These are phyloP conservation scores for Apophysomyces variabilis DNA, from an alignment of 371 early-diverging fungal species.

Conservation along the genomic window DNA sequence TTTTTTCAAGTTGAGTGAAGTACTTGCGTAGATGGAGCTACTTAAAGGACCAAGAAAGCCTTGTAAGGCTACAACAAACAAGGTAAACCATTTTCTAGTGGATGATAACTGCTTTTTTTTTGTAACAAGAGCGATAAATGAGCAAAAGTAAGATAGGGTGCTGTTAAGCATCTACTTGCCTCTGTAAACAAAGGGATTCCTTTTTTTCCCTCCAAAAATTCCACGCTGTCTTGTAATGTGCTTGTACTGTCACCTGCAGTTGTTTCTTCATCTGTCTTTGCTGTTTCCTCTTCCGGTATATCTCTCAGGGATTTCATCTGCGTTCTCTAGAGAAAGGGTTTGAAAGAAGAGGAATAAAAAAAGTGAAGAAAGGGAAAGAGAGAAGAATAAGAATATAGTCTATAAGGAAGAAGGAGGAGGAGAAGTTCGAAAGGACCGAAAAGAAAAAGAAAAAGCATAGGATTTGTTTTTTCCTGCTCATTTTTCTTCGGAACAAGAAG, in stretches of 20 bases:
- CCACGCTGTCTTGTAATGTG: background rate
- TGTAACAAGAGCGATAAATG: background rate
- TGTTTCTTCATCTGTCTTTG: background rate
- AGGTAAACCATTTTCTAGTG: constrained; percentile 42
- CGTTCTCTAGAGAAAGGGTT: too few relatives aligned
- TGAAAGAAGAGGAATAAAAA: constrained; percentile 9
- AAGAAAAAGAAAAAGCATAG: too few relatives aligned
- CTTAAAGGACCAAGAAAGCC: constrained; percentile 55
- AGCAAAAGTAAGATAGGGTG: background rate
- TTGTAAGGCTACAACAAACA: constrained; percentile 48
- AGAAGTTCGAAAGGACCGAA: too few relatives aligned
- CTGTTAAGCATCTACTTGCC: background rate
- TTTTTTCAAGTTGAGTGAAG: background rate
- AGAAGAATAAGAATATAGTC: constrained; percentile 13
- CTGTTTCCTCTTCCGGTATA: background rate
- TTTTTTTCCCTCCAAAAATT: background rate
- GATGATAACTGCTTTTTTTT: constrained; percentile 17
- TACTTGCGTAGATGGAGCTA: constrained; percentile 51
- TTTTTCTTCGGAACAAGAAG: too few relatives aligned
- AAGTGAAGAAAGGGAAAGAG: constrained; percentile 1
- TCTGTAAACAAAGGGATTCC: background rate
- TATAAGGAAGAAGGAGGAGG: background rate
- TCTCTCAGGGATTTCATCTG: background rate
- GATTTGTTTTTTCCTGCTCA: too few relatives aligned
- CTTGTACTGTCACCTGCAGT: background rate